Evolutionary conservation across 2,329 filamentous ascomycete genomes (phyloP).

Genomic region (Waltergamsia citrina): DNA sequence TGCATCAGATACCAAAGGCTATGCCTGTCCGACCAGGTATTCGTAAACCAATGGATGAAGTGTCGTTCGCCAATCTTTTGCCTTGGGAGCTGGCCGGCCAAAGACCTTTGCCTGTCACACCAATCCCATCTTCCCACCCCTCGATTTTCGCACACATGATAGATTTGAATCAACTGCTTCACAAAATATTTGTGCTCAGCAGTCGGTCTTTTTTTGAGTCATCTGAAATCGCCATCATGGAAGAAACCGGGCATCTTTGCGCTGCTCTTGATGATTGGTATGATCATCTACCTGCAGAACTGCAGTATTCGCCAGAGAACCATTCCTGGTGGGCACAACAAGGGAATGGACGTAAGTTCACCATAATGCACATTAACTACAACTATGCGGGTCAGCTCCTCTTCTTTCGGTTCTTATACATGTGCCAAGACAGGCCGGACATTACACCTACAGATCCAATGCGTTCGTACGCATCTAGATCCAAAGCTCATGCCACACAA

Average conservation of each 20-base stretch:
- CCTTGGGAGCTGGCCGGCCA: background rate
- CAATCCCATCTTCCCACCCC: background rate
- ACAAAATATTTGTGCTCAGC: background rate
- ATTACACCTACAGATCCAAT: background rate
- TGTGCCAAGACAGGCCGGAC: conserved; percentile 7
- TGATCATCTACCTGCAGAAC: background rate
- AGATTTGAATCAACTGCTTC: background rate
- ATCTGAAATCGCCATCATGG: background rate
- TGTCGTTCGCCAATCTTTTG: conserved; percentile 14
- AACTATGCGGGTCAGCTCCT: conserved; percentile 35
- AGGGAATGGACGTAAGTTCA: conserved; percentile 30
- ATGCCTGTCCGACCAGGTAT: conserved; percentile 7
- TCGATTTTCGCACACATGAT: background rate
- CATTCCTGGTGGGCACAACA: conserved; percentile 6
- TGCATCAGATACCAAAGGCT: conserved; percentile 10
- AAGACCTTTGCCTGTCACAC: background rate
- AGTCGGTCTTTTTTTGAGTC: background rate
- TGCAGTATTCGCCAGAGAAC: background rate
- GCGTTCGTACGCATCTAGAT: conserved; percentile 22
- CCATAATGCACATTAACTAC: conserved; percentile 33
- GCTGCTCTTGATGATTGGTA: background rate
- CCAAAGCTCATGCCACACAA: conserved; percentile 25
- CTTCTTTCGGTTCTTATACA: conserved; percentile 32
- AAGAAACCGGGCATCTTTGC: background rate
- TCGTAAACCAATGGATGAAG: conserved; percentile 25